Conservation (phyloP, 1,284 basidiomycete species). For the Vanrija pseudolonga region DNA sequence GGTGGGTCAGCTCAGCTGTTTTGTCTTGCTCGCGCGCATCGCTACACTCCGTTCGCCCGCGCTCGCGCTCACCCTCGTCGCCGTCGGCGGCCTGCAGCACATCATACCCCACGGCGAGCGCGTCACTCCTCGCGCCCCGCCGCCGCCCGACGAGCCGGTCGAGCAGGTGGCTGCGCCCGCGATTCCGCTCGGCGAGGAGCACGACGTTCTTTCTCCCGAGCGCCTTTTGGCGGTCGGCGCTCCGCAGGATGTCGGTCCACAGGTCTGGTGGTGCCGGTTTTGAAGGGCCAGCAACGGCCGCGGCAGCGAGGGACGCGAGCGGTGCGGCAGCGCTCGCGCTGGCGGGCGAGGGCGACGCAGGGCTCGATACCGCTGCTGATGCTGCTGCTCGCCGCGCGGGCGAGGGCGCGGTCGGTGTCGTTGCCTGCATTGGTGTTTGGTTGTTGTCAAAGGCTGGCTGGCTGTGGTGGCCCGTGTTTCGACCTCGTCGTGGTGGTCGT, state of each 20-base stretch:
- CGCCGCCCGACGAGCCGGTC: conserved; percentile 14
- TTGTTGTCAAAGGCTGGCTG: neutral
- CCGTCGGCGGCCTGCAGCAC: conserved; percentile 83
- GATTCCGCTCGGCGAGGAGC: conserved; percentile 60
- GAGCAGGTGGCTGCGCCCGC: conserved; percentile 32
- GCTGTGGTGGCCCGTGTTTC: neutral
- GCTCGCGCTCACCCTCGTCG: conserved; percentile 69
- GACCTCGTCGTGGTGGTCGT: neutral
- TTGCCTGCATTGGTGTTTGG: neutral
- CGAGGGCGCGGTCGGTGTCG: neutral
- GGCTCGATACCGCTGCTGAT: neutral
- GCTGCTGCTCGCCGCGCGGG: no score
- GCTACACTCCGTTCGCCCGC: no score
- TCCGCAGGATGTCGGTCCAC: conserved; percentile 87
- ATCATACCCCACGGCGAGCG: conserved; percentile 82
- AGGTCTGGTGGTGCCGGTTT: conserved; percentile 54
- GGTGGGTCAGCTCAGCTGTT: neutral
- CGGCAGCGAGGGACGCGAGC: neutral
- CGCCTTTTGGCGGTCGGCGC: conserved; percentile 67
- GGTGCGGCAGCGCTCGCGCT: no score
- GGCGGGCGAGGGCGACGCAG: no score
- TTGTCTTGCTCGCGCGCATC: no score
- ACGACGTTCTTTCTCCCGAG: conserved; percentile 77
- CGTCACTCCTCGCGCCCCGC: conserved; percentile 41
- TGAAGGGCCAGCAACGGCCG: neutral